phyloP scores from a whole-genome alignment of 495 filamentous ascomycete genomes.

The Hypoxylon crocopeplum region DNA sequence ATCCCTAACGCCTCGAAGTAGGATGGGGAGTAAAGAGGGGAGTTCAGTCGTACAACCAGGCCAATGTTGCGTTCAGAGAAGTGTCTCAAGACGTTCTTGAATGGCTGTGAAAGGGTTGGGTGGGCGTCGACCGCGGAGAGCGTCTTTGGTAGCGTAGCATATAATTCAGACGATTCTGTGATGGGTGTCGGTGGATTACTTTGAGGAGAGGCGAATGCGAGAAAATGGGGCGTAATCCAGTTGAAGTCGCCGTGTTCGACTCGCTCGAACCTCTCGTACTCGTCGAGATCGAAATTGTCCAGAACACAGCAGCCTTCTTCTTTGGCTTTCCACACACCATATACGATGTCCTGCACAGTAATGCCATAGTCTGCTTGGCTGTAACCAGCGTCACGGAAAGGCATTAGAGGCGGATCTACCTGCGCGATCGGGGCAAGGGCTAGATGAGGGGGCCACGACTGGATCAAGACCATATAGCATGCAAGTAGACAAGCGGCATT shows the following conservation, averaged over 20 bases:
- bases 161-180: conserved; percentile 71
- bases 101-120: conserved; percentile 73
- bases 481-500: conserved; percentile 97
- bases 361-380: conserved; percentile 96
- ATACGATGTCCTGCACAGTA: conserved; percentile 95
- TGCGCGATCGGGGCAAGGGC: conserved; percentile 97
- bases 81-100: conserved; percentile 93
- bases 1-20: conserved; percentile 97
- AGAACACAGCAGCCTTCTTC: conserved; percentile 88
- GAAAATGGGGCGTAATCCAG: conserved; percentile 93
- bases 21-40: conserved; percentile 90
- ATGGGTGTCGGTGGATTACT: conserved; percentile 75
- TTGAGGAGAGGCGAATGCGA: conserved; percentile 96
- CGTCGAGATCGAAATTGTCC: conserved; percentile 89
- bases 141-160: conserved; percentile 72
- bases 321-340: conserved; percentile 98
- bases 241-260: conserved; percentile 99
- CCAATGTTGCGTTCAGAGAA: conserved; percentile 87
- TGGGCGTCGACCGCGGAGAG: conserved; percentile 67
- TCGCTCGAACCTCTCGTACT: conserved; percentile 95
- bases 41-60: conserved; percentile 93
- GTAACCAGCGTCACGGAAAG: conserved; percentile 97
- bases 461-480: conserved; percentile 98
- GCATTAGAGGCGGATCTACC: conserved; percentile 96
- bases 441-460: conserved; percentile 96